These are phyloP conservation scores for Aphanocladium album DNA, from an alignment of 2,329 filamentous ascomycete genomes.

Conservation along the genomic window DNA sequence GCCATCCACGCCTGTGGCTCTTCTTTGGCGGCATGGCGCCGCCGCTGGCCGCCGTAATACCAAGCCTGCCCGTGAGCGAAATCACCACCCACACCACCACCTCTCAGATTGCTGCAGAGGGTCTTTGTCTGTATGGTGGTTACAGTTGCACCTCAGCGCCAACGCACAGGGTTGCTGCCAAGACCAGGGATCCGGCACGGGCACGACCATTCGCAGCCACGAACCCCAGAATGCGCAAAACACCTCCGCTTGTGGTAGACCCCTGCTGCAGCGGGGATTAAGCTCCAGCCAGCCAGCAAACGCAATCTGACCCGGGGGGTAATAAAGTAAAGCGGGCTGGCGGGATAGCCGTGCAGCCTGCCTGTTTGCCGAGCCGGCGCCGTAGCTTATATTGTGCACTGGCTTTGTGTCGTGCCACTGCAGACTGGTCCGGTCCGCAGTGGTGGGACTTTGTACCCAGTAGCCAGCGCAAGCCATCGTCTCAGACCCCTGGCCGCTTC, in stretches of 20 bases:
- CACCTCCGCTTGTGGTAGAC: neutral
- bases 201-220: conserved; percentile 4
- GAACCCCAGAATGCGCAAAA: conserved; percentile 8
- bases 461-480: conserved; percentile 3
- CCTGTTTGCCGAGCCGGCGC: conserved; percentile 11
- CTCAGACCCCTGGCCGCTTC: neutral
- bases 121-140: neutral
- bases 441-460: neutral
- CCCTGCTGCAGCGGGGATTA: conserved; percentile 1
- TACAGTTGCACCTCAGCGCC: neutral
- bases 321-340: neutral
- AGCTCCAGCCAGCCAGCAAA: conserved; percentile 6
- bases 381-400: neutral
- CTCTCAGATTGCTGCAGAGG: neutral
- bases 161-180: conserved; percentile 11
- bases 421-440: neutral
- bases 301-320: conserved; percentile 7
- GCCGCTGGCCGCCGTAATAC: neutral
- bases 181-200: conserved; percentile 11
- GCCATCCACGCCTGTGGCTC: neutral
- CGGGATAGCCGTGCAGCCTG: conserved; percentile 7
- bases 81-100: conserved; percentile 2
- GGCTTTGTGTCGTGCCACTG: neutral
- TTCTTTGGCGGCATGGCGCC: neutral
- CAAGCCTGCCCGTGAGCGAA: neutral